phyloP scores from a whole-genome alignment of 371 early-diverging fungal species.

The Capniomyces stellatus region DNA sequence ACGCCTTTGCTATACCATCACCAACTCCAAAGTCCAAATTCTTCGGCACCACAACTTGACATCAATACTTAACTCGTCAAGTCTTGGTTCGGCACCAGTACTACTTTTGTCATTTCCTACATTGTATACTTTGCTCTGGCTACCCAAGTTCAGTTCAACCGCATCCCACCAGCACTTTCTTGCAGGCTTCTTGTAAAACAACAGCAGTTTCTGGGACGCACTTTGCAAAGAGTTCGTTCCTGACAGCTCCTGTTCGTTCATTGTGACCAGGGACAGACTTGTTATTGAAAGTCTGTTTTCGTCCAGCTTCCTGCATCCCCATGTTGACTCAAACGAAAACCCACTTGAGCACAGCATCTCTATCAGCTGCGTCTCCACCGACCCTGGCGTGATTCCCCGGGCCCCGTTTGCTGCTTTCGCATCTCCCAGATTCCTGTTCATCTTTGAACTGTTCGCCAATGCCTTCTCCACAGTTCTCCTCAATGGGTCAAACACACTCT shows the following conservation, averaged over 20 bases:
- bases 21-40: slow-evolving; percentile 69
- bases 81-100: slow-evolving; percentile 3
- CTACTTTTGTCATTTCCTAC: too few relatives aligned
- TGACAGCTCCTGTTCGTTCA: slow-evolving; percentile 34
- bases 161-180: slow-evolving; percentile 82
- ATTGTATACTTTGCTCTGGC: slow-evolving; percentile 6
- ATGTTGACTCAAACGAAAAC: slow-evolving; percentile 46
- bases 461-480: slow-evolving; percentile 36
- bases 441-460: slow-evolving; percentile 3
- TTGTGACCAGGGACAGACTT: slow-evolving; percentile 47
- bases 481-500: slow-evolving; percentile 56
- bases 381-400: slow-evolving; percentile 30
- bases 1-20: too few relatives aligned
- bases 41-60: slow-evolving; percentile 64
- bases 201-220: slow-evolving; percentile 55
- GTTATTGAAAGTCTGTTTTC: slow-evolving; percentile 44
- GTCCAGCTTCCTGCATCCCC: slow-evolving; percentile 62
- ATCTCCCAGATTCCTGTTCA: slow-evolving; percentile 7
- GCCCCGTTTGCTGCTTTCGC: slow-evolving; percentile 7
- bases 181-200: slow-evolving; percentile 74
- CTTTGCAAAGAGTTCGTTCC: background rate
- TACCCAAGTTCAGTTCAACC: slow-evolving; percentile 36
- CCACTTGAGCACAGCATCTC: slow-evolving; percentile 77
- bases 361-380: slow-evolving; percentile 64
- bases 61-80: slow-evolving; percentile 13